Evolutionary conservation across 768 basidiomycete species (phyloP).

Genomic region (Calocera cornea): DNA sequence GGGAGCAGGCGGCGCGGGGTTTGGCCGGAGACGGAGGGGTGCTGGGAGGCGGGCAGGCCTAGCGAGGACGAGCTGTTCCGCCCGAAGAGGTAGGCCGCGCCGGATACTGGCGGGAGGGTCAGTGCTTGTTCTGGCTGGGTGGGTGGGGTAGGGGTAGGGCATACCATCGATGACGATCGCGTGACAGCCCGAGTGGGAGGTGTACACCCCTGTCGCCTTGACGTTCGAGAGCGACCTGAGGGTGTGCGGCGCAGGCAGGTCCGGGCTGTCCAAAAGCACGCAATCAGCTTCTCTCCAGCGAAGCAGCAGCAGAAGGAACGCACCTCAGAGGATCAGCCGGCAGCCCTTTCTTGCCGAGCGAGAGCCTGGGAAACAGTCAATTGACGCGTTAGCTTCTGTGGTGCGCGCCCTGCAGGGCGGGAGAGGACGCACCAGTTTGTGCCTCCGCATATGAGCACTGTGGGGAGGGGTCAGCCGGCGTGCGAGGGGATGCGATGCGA

Average conservation of each 20-base stretch:
- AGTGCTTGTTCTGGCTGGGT: too few relatives aligned
- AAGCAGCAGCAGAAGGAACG: neutral
- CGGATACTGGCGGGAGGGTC: slow-evolving; percentile 29
- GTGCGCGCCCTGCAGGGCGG: slow-evolving; percentile 10
- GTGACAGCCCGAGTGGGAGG: slow-evolving; percentile 65
- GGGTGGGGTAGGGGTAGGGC: neutral
- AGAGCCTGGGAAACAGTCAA: slow-evolving; percentile 44
- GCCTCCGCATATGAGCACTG: slow-evolving; percentile 75
- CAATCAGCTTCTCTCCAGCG: neutral
- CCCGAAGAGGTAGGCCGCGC: slow-evolving; percentile 82
- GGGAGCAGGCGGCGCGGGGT: slow-evolving; percentile 51
- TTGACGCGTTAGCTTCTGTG: slow-evolving; percentile 12
- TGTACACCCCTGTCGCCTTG: slow-evolving; percentile 54
- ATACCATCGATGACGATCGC: slow-evolving; percentile 50
- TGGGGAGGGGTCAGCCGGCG: neutral
- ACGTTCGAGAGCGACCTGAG: slow-evolving; percentile 78
- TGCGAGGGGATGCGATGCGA: neutral
- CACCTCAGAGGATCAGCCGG: slow-evolving; percentile 24
- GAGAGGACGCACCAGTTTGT: slow-evolving; percentile 58
- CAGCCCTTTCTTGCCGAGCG: slow-evolving; percentile 62
- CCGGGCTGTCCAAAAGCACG: slow-evolving; percentile 37
- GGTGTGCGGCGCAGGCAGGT: slow-evolving; percentile 78
- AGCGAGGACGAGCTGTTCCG: slow-evolving; percentile 60
- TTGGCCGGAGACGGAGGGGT: slow-evolving; percentile 49
- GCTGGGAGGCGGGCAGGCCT: slow-evolving; percentile 43